Evolutionary conservation across 345 rosid species (phyloP), one percentile per base, ranked within the genome.

Genomic region (Xanthoceras sorbifolium): DNA sequence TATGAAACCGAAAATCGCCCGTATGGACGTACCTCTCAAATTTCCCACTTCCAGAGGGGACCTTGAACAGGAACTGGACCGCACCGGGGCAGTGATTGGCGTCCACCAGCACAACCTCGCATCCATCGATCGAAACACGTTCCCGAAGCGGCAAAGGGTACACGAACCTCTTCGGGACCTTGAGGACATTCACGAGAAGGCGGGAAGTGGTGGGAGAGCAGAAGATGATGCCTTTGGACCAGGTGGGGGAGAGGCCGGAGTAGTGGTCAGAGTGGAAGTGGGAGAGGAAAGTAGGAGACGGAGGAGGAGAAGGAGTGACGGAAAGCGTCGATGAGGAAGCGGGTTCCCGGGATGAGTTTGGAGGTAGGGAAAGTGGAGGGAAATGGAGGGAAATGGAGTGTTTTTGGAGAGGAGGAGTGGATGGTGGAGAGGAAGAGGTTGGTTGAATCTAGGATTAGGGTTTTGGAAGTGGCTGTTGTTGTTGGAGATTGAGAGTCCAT

Each of bases 31-130:
- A 95, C 89, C 84, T 80, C 76, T 87, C 87, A 38, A 59, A 72
- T 48, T 62, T 28, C 11, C 78, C 84, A 44, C 73, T 71, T 69
- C 73, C 82, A 46, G 69, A 36, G 0, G 83, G 85, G 29, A 90
- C 82, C 80, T 81, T 90, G 76, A 93, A 95, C 73, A 95, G 76
- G 80, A 95, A 90, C 85, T 90, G 93, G 5, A 93, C 97, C 0
- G 98, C 96, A 1, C 98, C 98, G 1, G 98, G 99, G 80, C 98
- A 93, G 69, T 93, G 98, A 67, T 95, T 93, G 70, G 97, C 98
- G 18, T 89, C 97, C 18, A 95, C 42, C 5, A 95, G 78, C 3
- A 78, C 81, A 72, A 92, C 91, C 75, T 90, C 91, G 15, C 85
- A 82, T 11, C 94, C 96, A 76, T 95, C 98, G 60, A 95, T 76